Conservation (phyloP, 257 asterid genomes). For the Salvia miltiorrhiza region DNA sequence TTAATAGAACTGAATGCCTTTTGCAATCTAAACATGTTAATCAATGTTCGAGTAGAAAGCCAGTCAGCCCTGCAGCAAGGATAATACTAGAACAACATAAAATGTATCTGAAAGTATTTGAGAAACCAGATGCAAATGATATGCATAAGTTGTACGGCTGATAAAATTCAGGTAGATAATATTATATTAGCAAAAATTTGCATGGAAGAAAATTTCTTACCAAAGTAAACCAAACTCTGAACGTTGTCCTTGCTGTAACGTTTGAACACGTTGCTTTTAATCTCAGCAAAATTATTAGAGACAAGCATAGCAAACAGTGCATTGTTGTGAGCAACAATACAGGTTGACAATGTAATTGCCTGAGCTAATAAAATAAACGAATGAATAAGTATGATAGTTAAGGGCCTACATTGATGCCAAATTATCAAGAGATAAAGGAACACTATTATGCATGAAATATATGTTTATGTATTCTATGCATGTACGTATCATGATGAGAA, state of each 20-base stretch:
- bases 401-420: constrained; percentile 42
- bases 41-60: neutral
- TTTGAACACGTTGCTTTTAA: constrained; percentile 89
- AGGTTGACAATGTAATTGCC: constrained; percentile 90
- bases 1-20: neutral
- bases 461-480: neutral
- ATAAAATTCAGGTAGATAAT: neutral
- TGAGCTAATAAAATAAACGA: constrained; percentile 92
- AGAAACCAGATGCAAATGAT: neutral
- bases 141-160: constrained; percentile 4
- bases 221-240: constrained; percentile 79
- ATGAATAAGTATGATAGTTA: constrained; percentile 75
- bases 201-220: constrained; percentile 48
- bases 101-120: neutral
- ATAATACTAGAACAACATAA: neutral
- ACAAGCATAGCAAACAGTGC: constrained; percentile 93
- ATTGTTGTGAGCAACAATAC: constrained; percentile 97
- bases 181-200: neutral
- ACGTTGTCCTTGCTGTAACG: constrained; percentile 91
- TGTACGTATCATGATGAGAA: constrained; percentile 27
- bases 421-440: neutral
- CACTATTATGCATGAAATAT: neutral
- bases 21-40: neutral
- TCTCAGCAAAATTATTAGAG: constrained; percentile 96
- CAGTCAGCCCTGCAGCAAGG: neutral